A percentile compares a stretch with the other conserved stretches of the same genome.
Conservation (phyloP, 768 basidiomycete species). For the Mycena haematopus region DNA sequence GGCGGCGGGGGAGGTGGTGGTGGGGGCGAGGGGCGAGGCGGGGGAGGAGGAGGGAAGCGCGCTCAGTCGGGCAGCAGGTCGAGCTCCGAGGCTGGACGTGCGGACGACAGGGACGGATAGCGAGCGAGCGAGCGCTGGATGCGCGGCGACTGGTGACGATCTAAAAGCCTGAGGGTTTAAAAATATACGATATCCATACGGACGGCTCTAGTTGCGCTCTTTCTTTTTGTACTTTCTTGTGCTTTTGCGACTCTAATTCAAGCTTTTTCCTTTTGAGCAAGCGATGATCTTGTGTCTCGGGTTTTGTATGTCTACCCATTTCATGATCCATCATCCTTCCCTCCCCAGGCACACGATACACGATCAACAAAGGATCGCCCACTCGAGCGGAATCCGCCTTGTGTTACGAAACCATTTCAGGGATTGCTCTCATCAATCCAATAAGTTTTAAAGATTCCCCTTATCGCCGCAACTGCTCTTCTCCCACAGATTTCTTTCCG, state of each 20-base stretch:
- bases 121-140: no score
- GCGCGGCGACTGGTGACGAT: no score
- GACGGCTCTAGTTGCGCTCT: slow-evolving; percentile 1
- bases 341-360: not conserved
- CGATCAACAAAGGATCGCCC: slow-evolving; percentile 6
- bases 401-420: slow-evolving; percentile 16
- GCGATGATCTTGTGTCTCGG: no score
- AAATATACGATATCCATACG: not conserved
- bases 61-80: slow-evolving; percentile 17
- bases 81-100: slow-evolving; percentile 3
- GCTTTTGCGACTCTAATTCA: not conserved
- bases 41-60: slow-evolving; percentile 13
- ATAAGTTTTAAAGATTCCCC: not conserved
- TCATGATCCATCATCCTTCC: no score
- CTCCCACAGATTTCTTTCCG: no score
- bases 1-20: not conserved
- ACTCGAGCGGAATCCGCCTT: slow-evolving; percentile 7
- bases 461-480: not conserved
- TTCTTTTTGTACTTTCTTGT: not conserved
- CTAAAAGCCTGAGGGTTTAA: not conserved
- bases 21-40: no score
- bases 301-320: no score
- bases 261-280: no score
- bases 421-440: not conserved
- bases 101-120: slow-evolving; percentile 19